phyloP scores from a whole-genome alignment of 2,329 filamentous ascomycete genomes.

The Ceratocystis cubensis region DNA sequence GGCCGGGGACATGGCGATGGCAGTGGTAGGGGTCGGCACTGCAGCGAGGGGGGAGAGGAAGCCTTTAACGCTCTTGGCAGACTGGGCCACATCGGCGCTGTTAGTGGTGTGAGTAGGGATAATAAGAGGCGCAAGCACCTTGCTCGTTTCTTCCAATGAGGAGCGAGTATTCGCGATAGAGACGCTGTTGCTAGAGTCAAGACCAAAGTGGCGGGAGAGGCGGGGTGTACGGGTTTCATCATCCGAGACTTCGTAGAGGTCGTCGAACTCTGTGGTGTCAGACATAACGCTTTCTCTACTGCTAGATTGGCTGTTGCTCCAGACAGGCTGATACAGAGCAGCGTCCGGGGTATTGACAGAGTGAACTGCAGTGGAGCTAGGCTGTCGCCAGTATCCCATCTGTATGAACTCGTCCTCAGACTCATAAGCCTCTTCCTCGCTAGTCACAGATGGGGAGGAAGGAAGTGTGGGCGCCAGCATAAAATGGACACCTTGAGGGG shows the following conservation, averaged over 20 bases:
- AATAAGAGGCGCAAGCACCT: slow-evolving; percentile 35
- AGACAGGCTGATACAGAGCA: slow-evolving; percentile 5
- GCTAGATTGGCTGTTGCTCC: slow-evolving; percentile 38
- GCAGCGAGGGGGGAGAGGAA: slow-evolving; percentile 40
- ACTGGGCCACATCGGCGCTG: neutral
- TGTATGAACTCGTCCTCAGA: neutral
- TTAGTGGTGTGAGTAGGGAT: slow-evolving; percentile 33
- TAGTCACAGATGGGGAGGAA: slow-evolving; percentile 45
- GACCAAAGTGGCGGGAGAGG: slow-evolving; percentile 9
- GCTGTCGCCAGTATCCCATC: slow-evolving; percentile 24
- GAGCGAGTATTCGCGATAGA: neutral
- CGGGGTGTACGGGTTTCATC: slow-evolving; percentile 44
- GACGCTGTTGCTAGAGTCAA: neutral
- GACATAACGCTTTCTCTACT: slow-evolving; percentile 51
- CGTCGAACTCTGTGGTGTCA: slow-evolving; percentile 64
- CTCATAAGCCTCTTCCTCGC: slow-evolving; percentile 32
- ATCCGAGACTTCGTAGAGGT: slow-evolving; percentile 77
- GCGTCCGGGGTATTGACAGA: slow-evolving; percentile 20
- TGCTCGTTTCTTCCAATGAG: slow-evolving; percentile 2
- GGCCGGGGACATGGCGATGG: slow-evolving; percentile 63
- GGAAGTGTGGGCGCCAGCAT: slow-evolving; percentile 50
- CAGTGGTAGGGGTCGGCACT: slow-evolving; percentile 49
- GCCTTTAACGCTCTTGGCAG: slow-evolving; percentile 32
- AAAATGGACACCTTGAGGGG: slow-evolving; percentile 54
- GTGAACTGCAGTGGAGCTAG: neutral